A percentile compares a stretch with the other conserved stretches of the same genome.
Evolutionary conservation across 768 basidiomycete species (phyloP).

Genomic region (Infundibulicybe gibba): DNA sequence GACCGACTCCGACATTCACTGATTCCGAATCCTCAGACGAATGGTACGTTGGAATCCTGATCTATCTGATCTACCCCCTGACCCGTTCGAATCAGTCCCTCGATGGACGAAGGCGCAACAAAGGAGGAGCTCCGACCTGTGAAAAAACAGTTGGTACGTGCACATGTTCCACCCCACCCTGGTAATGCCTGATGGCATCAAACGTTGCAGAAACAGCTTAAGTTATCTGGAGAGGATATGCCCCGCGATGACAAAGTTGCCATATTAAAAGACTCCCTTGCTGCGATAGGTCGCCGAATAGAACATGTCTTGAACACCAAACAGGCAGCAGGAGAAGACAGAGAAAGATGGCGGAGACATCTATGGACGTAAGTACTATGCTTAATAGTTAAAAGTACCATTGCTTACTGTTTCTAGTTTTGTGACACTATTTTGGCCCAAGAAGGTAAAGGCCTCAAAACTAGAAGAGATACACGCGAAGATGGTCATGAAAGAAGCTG

Average conservation of each 20-base stretch:
- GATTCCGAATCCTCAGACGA: constrained; percentile 92
- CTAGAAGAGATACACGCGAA: constrained; percentile 94
- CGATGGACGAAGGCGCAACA: constrained; percentile 90
- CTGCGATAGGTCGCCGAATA: constrained; percentile 90
- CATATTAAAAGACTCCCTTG: constrained; percentile 91
- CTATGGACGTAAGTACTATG: constrained; percentile 84
- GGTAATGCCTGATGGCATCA: constrained; percentile 4
- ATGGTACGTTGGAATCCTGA: constrained; percentile 54
- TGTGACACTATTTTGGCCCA: constrained; percentile 96
- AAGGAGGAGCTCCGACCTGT: constrained; percentile 96
- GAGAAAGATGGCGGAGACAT: constrained; percentile 86
- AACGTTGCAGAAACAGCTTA: constrained; percentile 80
- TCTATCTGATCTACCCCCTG: too few relatives aligned
- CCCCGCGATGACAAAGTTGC: constrained; percentile 94
- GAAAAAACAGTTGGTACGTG: constrained; percentile 86
- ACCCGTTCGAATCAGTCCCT: constrained; percentile 52
- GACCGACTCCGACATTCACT: constrained; percentile 95
- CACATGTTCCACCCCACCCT: background rate
- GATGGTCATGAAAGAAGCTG: constrained; percentile 87
- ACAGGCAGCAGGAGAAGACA: constrained; percentile 75
- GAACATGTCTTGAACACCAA: constrained; percentile 78
- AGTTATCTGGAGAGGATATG: constrained; percentile 89
- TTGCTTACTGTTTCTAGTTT: constrained; percentile 34
- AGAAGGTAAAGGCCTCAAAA: constrained; percentile 92
- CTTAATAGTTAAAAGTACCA: background rate